Base-by-base conservation (phyloP, 2,329 filamentous ascomycete genomes). In the Macroventuria anomochaeta region DNA sequence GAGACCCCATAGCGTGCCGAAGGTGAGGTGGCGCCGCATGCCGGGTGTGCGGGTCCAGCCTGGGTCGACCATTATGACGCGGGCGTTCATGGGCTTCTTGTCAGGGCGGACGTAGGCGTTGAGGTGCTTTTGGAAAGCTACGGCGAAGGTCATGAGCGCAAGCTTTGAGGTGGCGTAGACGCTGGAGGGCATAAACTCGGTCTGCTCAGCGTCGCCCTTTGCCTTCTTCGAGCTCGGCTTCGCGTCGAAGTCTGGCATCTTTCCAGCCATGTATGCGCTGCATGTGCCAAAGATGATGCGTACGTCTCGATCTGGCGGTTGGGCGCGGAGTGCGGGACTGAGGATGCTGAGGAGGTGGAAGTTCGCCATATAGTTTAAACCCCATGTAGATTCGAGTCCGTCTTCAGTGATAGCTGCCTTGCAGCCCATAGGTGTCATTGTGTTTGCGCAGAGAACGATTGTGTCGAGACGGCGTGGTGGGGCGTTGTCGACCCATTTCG, bases 401-500 rank as follows among this genome's bases (percentile, higher is more conserved):
- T 97, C 92, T 5, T 81, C 76, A 0, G 92, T 96, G 60, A 84
- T 78, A 1, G 75, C 78, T 23, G 84, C 79, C 59, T 80, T 77
- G 5, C 83, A 81, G 1, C 87, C 89, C 10, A 83, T 83, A 2
- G 91, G 88, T 4, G 88, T 90, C 62, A 92, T 79, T 0, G 88
- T 88, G 37, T 89, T 89, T 8, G 88, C 95, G 73, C 92, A 96
- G 15, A 99, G 82, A 17, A 99, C 84, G 39, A 99, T 80, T 86
- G 93, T 93, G 74, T 99, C 95, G 6, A 99, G 79, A 40, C 96
- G 83, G 51, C 96, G 83, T 7, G 93, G 91, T 2, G 95, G 93
- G 18, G 90, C 85, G 74, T 97, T 97, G 75, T 99, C 93, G 62
- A 99, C 91, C 93, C 96, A 99, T 79, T 91, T 93, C 0, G 95